Base-by-base conservation (phyloP, 495 filamentous ascomycete species). In the Apiosordaria backusii region DNA sequence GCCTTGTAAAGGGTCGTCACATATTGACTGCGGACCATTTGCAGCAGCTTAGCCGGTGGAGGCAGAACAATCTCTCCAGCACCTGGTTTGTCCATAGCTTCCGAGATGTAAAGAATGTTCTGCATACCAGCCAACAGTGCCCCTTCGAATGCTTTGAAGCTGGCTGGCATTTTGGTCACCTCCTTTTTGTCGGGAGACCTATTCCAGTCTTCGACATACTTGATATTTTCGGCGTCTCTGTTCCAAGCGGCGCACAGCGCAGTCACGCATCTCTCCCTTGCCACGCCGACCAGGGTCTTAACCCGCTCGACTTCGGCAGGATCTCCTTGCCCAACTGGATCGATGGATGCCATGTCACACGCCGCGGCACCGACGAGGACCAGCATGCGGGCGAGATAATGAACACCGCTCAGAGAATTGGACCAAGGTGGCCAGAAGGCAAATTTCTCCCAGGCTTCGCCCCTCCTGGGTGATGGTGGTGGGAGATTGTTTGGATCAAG, bases 401-500 rank as follows among this genome's bases (percentile, higher is more conserved):
- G 85, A 6, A 92, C 88, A 9, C 89, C 93, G 67, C 92, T 92
- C 18, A 99, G 77, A 0, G 93, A 92, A 72, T 97, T 98, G 4
- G 92, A 89, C 70, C 89, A 89, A 0, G 95, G 95, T 1, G 96
- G 92, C 91, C 96, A 97, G 77, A 99, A 99, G 0, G 95, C 94
- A 78, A 89, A 97, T 57, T 90, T 93, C 76, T 98, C 96, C 91
- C 93, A 93, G 4, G 89, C 69, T 71, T 96, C 92, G 35, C 92
- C 93, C 40, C 82, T 81, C 68, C 81, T 88, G 1, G 91, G 90
- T 0, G 88, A 90, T 1, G 88, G 86, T n/a, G 92, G 89, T 5
- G 92, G 92, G 2, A 88, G 78, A 63, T 92, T 92, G 67, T 86
- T 89, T 0, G 86, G 80, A 73, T 94, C 90, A 64, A 96, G 85